Evolutionary conservation across 2,329 filamentous ascomycete species (phyloP).

Genomic region (Penicillium freii): DNA sequence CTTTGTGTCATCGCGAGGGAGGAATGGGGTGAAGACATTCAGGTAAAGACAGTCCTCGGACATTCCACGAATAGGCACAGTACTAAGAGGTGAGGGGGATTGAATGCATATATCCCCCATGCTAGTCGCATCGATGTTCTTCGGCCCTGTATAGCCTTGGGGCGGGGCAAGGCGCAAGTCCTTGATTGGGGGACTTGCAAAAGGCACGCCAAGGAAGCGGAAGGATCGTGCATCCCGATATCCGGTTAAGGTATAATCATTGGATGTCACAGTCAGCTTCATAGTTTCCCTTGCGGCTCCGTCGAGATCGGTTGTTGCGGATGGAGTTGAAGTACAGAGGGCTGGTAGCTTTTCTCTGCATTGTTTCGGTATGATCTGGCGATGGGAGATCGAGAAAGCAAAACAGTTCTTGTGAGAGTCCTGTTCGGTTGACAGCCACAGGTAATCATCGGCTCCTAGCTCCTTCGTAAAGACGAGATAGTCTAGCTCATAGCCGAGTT

Average conservation of each 20-base stretch:
- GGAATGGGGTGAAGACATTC: slow-evolving; percentile 36
- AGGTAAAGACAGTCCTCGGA: slow-evolving; percentile 39
- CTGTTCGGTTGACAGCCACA: slow-evolving; percentile 19
- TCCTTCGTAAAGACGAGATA: slow-evolving; percentile 21
- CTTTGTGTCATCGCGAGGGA: slow-evolving; percentile 19
- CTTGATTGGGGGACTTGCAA: slow-evolving; percentile 47
- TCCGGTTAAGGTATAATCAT: slow-evolving; percentile 24
- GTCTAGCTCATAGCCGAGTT: slow-evolving; percentile 15
- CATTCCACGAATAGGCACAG: slow-evolving; percentile 14
- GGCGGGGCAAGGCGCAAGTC: slow-evolving; percentile 46
- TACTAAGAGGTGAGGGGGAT: slow-evolving; percentile 14
- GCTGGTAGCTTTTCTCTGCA: slow-evolving; percentile 20
- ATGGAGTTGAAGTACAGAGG: slow-evolving; percentile 24
- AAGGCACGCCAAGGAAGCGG: slow-evolving; percentile 49
- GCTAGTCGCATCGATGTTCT: slow-evolving; percentile 32
- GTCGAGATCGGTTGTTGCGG: slow-evolving; percentile 22
- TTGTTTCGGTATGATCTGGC: slow-evolving; percentile 3
- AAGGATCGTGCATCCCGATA: slow-evolving; percentile 32
- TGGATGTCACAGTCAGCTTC: slow-evolving; percentile 18
- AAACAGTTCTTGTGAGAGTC: slow-evolving; percentile 7
- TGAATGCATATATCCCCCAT: slow-evolving; percentile 24
- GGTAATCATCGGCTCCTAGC: slow-evolving; percentile 7
- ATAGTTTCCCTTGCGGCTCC: slow-evolving; percentile 14
- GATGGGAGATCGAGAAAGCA: slow-evolving; percentile 19
- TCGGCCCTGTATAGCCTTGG: slow-evolving; percentile 25